phyloP scores from a whole-genome alignment of 306 rosid species.

The Rosa persica region DNA sequence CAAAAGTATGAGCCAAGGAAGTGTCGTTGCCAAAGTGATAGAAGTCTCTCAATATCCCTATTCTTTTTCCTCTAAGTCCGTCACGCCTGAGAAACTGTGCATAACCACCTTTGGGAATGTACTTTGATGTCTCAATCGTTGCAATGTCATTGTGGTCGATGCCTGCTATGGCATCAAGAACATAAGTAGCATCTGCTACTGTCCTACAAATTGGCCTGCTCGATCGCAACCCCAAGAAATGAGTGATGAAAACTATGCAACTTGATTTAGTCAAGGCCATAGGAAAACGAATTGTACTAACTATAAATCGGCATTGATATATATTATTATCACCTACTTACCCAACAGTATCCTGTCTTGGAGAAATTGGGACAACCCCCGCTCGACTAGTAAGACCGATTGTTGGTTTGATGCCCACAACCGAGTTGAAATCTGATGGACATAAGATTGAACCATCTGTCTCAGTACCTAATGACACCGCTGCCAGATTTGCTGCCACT shows the following conservation, averaged over 20 bases:
- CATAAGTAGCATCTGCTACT: slow-evolving; percentile 66
- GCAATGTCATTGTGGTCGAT: slow-evolving; percentile 54
- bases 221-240: background rate
- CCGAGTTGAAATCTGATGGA: slow-evolving; percentile 61
- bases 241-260: background rate
- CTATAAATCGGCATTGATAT: background rate
- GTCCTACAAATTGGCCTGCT: slow-evolving; percentile 72
- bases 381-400: slow-evolving; percentile 73
- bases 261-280: background rate
- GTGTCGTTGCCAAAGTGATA: slow-evolving; percentile 28
- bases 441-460: slow-evolving; percentile 59
- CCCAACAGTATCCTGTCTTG: slow-evolving; percentile 68
- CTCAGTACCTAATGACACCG: slow-evolving; percentile 67
- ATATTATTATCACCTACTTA: slow-evolving; percentile 8
- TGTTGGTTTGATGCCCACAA: slow-evolving; percentile 70
- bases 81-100: slow-evolving; percentile 47
- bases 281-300: background rate
- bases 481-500: slow-evolving; percentile 62
- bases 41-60: slow-evolving; percentile 44
- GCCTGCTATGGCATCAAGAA: slow-evolving; percentile 71
- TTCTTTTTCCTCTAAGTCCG: slow-evolving; percentile 54
- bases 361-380: slow-evolving; percentile 57
- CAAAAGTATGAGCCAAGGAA: slow-evolving; percentile 31
- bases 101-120: slow-evolving; percentile 58
- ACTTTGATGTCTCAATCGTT: slow-evolving; percentile 42